Percentiles rank a stretch among this genome's conserved stretches.
Evolutionary conservation across 2,329 filamentous ascomycete species (phyloP).

Genomic region (Dactylellina sp.): DNA sequence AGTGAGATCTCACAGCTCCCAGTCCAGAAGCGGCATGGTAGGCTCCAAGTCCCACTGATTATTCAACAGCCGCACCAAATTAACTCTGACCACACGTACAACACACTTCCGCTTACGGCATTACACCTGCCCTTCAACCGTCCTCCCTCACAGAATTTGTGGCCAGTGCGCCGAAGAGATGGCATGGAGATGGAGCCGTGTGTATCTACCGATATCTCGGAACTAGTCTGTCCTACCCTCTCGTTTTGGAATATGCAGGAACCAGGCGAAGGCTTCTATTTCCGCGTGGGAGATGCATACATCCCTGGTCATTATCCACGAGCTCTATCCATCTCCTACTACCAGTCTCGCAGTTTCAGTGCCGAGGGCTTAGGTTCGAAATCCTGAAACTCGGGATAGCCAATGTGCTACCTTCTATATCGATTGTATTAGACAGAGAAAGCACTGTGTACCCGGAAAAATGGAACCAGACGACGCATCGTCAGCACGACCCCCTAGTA

Average conservation of each 20-base stretch:
- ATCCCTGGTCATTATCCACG: not conserved
- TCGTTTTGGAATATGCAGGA: constrained; percentile 47
- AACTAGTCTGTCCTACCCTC: not conserved
- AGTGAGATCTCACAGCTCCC: constrained; percentile 33
- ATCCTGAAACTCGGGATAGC: not conserved
- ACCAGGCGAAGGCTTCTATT: constrained; percentile 11
- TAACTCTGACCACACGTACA: constrained; percentile 29
- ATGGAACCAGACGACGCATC: not conserved
- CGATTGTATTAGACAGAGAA: not conserved
- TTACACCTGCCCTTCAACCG: not conserved
- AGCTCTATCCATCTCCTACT: not conserved
- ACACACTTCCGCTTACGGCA: constrained; percentile 33
- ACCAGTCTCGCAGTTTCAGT: not conserved
- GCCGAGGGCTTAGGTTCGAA: constrained; percentile 18
- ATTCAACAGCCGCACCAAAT: constrained; percentile 39
- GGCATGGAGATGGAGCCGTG: not conserved
- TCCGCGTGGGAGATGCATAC: constrained; percentile 7
- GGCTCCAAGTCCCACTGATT: constrained; percentile 20
- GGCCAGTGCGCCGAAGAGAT: not conserved
- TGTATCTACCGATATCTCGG: not conserved
- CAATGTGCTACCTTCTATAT: constrained; percentile 6
- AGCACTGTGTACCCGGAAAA: not conserved
- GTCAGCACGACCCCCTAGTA: constrained; percentile 14
- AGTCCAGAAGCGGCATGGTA: constrained; percentile 12
- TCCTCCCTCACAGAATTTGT: not conserved